Evolutionary conservation across 2,329 filamentous ascomycete species (phyloP).

Genomic region (Xylariaceae sp.): DNA sequence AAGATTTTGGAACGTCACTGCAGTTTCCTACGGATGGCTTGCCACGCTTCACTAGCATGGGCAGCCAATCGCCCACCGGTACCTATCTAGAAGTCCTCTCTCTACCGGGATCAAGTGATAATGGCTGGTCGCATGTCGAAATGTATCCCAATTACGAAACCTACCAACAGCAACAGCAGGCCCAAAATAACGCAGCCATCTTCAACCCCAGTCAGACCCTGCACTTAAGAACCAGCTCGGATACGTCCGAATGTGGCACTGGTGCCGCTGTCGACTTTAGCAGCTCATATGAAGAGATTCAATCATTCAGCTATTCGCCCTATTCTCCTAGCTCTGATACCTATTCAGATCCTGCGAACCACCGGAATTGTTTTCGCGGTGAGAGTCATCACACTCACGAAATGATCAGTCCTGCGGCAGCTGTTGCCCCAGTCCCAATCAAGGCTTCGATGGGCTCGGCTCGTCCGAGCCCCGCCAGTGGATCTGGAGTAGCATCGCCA

Average conservation of each 20-base stretch:
- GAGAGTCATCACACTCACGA: slow-evolving; percentile 52
- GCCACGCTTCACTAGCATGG: slow-evolving; percentile 39
- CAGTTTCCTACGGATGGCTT: slow-evolving; percentile 41
- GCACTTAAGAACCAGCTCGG: slow-evolving; percentile 81
- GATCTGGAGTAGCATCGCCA: slow-evolving; percentile 57
- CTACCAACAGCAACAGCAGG: slow-evolving; percentile 47
- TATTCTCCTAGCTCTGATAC: slow-evolving; percentile 81
- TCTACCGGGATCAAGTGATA: slow-evolving; percentile 76
- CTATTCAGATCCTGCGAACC: slow-evolving; percentile 57
- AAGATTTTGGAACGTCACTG: slow-evolving; percentile 70
- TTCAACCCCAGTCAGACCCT: slow-evolving; percentile 91
- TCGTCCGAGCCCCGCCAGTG: slow-evolving; percentile 58
- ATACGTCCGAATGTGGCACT: slow-evolving; percentile 70
- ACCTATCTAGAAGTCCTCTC: slow-evolving; percentile 85
- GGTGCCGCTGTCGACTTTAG: slow-evolving; percentile 62
- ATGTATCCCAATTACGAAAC: slow-evolving; percentile 69
- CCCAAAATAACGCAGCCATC: slow-evolving; percentile 61
- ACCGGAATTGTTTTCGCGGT: slow-evolving; percentile 60
- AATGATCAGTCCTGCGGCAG: slow-evolving; percentile 63
- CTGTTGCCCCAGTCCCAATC: slow-evolving; percentile 66
- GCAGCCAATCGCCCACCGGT: slow-evolving; percentile 67
- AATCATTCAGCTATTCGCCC: slow-evolving; percentile 69
- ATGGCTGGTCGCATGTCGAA: slow-evolving; percentile 82
- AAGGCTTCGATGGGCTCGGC: slow-evolving; percentile 56
- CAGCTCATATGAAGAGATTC: slow-evolving; percentile 77